These are phyloP conservation scores for Aquilaria sinensis DNA, from an alignment of 345 rosid genomes.

Conservation along the genomic window DNA sequence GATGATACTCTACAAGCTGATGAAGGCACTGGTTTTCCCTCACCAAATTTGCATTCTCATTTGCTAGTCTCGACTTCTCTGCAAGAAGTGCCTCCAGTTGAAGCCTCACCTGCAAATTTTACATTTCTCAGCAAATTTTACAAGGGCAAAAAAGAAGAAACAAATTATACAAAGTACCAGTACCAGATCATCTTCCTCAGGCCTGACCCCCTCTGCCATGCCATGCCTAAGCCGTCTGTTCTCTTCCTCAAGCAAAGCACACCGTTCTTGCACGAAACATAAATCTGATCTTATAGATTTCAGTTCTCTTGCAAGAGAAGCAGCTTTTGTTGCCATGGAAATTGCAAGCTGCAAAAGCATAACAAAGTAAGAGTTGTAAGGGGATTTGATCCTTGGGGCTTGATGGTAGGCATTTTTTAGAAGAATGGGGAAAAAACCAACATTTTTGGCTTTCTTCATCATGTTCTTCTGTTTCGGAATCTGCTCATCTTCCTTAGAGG, in stretches of 20 bases:
- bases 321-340: conserved; percentile 81
- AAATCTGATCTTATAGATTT: conserved; percentile 65
- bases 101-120: conserved; percentile 62
- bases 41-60: conserved; percentile 65
- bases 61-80: conserved; percentile 85
- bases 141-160: background rate
- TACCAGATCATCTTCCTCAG: conserved; percentile 97
- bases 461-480: conserved; percentile 37
- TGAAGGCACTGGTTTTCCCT: conserved; percentile 91
- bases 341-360: conserved; percentile 56
- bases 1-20: conserved; percentile 85
- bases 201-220: conserved; percentile 54
- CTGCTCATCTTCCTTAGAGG: conserved; percentile 26
- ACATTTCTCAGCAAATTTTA: background rate
- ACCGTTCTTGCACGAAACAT: conserved; percentile 72
- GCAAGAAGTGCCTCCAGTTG: conserved; percentile 78
- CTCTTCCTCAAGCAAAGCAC: conserved; percentile 74
- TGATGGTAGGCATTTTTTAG: too few relatives aligned
- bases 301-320: conserved; percentile 73
- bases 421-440: conserved; percentile 16
- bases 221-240: conserved; percentile 86
- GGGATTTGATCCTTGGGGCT: background rate
- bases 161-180: background rate
- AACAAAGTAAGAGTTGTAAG: conserved; percentile 1
- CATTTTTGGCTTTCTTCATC: conserved; percentile 72